phyloP scores from a whole-genome alignment of 2,329 filamentous ascomycete genomes.

The Ophiosphaerella narmari region DNA sequence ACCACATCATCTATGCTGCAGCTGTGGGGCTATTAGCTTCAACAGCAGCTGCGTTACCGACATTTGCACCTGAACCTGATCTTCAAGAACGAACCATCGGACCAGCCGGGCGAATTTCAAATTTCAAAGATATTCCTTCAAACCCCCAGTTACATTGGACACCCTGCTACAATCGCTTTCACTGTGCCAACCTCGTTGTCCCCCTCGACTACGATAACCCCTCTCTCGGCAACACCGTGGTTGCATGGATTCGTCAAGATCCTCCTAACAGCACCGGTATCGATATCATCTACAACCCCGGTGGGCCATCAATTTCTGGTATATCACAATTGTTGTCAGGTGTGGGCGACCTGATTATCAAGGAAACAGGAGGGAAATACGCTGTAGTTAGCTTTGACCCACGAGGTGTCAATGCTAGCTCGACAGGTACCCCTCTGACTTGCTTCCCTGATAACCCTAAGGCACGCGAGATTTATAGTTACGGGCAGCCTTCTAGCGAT shows the following conservation, averaged over 20 bases:
- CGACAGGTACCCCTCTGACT: constrained; percentile 6
- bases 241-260: constrained; percentile 16
- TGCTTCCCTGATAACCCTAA: constrained; percentile 24
- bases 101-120: background rate
- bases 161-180: constrained; percentile 10
- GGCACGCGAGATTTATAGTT: constrained; percentile 1
- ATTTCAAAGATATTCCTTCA: constrained; percentile 10
- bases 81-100: background rate
- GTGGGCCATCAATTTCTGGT: constrained; percentile 41
- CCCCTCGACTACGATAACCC: constrained; percentile 19
- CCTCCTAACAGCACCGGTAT: constrained; percentile 7
- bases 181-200: constrained; percentile 18
- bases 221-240: constrained; percentile 10
- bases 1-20: background rate
- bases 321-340: constrained; percentile 21
- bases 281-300: constrained; percentile 17
- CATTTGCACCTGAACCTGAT: background rate
- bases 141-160: constrained; percentile 15
- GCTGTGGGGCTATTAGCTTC: background rate
- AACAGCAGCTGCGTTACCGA: constrained; percentile 1
- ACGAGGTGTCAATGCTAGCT: constrained; percentile 29
- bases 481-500: background rate
- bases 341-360: constrained; percentile 5
- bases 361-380: constrained; percentile 15
- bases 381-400: constrained; percentile 39